Conservation (phyloP, 2,329 filamentous ascomycete species). For the Diaporthe citriasiana region DNA sequence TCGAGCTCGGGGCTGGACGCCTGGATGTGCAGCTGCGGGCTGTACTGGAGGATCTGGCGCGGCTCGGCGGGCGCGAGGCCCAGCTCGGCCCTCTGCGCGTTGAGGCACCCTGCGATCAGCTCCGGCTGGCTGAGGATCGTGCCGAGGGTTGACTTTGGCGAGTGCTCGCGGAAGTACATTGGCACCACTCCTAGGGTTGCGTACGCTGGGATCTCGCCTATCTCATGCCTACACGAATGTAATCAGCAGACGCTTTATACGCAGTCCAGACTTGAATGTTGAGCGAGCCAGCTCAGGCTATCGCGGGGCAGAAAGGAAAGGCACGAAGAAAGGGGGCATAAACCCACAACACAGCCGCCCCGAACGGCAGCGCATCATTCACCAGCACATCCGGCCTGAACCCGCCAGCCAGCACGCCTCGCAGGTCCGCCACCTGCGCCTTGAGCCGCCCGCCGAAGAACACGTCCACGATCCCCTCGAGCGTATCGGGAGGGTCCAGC, state of each 20-base stretch:
- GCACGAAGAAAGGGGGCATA: too few species aligned
- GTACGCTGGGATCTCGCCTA: slow-evolving; percentile 49
- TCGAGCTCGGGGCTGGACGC: slow-evolving; percentile 53
- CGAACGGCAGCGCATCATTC: slow-evolving; percentile 56
- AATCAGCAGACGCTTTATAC: background rate
- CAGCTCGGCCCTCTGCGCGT: slow-evolving; percentile 49
- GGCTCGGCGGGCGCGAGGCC: slow-evolving; percentile 49
- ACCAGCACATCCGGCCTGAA: slow-evolving; percentile 51
- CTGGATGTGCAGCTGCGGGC: slow-evolving; percentile 55
- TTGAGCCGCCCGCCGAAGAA: slow-evolving; percentile 49
- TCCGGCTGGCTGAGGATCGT: slow-evolving; percentile 50
- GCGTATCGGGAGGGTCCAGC: slow-evolving; percentile 47
- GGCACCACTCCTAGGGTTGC: slow-evolving; percentile 56
- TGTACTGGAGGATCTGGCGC: slow-evolving; percentile 52
- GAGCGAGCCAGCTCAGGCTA: background rate
- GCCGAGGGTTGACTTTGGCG: slow-evolving; percentile 48
- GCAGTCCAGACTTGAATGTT: background rate
- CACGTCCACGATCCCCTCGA: slow-evolving; percentile 50
- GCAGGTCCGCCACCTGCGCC: slow-evolving; percentile 55
- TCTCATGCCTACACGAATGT: slow-evolving; percentile 47
- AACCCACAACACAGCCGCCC: slow-evolving; percentile 49
- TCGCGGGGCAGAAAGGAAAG: too few species aligned
- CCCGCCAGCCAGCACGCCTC: slow-evolving; percentile 49
- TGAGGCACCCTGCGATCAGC: slow-evolving; percentile 48
- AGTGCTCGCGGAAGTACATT: slow-evolving; percentile 52